Evolutionary conservation across 345 rosid genomes (phyloP), one percentile per base, ranked within the genome.

Genomic region (Hibiscus tridactylites): DNA sequence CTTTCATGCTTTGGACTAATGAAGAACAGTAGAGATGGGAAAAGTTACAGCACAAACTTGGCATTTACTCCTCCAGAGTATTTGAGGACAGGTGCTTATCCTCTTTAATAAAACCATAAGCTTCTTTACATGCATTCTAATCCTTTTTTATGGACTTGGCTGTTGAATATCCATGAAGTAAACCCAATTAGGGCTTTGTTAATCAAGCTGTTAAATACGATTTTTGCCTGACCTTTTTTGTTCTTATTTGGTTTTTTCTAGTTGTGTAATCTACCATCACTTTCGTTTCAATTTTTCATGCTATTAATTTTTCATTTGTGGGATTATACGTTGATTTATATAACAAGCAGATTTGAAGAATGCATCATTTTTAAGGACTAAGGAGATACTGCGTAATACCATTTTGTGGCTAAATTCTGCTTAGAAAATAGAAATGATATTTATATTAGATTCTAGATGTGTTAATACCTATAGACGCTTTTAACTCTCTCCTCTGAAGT

Each of bases 51-150:
- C 68, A 94, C 97, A 31, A 95, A 95, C 76, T 75, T 92, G 37
- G 99, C 96, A 37, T 91, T 95, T 78, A 91, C 97, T 73, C 99
- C 99, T 72, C 99, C 97, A 0, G 99, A 95, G 83, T 91, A 91
- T 82, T 74, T 95, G 82, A 88, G 92, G 79, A 91, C 98, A 71
- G 98, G 98, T 91, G 70, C 54, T 59, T 42, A 42, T 37, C 68
- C 57, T 16, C 35, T 71, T 61, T 33, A 59, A 70, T 16, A 39
- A 54, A 21, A 31, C 11, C 24, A 31, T 53, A 57, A 17, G 63
- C 62, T 57, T 70, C 33, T 57, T 33, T 70, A 11, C 64, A 21
- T 70, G 62, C 11, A 4, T 49, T 8, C 19, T 13, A 63, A 35
- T 52, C 49, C 53, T n/a, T 57, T 24, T 56, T 19, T 64, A 9